Evolutionary conservation across 148 eudicot genomes (phyloP), one percentile per base, ranked within the genome.

Genomic region (Rhododendron mucronatum): DNA sequence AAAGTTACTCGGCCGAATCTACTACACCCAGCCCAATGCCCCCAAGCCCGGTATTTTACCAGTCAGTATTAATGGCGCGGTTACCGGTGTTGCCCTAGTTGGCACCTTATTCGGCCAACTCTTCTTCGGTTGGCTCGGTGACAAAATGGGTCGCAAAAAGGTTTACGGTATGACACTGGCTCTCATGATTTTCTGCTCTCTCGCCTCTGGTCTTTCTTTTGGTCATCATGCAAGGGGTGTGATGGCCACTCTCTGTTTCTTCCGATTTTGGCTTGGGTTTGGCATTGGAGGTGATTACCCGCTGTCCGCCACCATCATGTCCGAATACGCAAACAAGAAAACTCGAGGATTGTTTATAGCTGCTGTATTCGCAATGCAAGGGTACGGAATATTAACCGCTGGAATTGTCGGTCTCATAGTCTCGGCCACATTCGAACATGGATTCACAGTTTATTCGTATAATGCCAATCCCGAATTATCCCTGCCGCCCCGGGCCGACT

Each of bases 311-410:
- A 92, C 95, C 11, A 93, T 93, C 11, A 93, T 93, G 95, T 93
- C 95, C 0, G 95, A 93, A 77, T 92, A 93, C n/a, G 92, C 95
- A 0, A 93, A 91, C 63, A 91, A 93, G 85, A 93, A 91, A 86
- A 93, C 95, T 0, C 91, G 94, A 6, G 95, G 95, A 0, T 92
- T 93, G 0, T 93, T 93, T 51, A 91, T 93, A 45, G 93, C 95
- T 1, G 95, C 95, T 0, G 95, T 93, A 30, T 93, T 93, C 53
- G 95, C 95, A 0, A 93, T 93, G 95, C 95, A 93, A 86, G 95
- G 95, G 44, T 92, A 92, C 20, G 95, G 94, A 4, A 93, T 91
- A 65, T 53, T 93, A 82, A 90, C 94, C 0, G 91, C 91, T 41
- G 94, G 95, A 3, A 82, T 93, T 8, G 20, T 93, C 33, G 93